These are phyloP conservation scores for Ceratocystiopsis sp. DNA, from an alignment of 2,329 filamentous ascomycete species.

Conservation along the genomic window DNA sequence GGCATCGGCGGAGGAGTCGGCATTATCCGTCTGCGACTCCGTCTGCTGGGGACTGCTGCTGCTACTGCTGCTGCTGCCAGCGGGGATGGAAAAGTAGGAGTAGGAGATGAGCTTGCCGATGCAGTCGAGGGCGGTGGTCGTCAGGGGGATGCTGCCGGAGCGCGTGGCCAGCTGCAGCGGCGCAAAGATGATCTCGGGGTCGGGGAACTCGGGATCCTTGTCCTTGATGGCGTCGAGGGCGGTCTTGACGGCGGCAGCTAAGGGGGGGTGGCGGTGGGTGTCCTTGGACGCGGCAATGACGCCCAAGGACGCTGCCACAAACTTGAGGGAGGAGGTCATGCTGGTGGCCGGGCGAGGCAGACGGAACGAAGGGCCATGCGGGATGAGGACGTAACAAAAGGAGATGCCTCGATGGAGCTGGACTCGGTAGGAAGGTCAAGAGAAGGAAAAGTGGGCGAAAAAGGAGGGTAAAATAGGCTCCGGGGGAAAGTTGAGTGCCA, in stretches of 20 bases:
- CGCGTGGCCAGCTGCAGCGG: slow-evolving; percentile 82
- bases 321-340: slow-evolving; percentile 84
- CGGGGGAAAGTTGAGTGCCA: no score
- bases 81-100: slow-evolving; percentile 75
- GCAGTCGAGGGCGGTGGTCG: slow-evolving; percentile 84
- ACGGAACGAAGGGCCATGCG: slow-evolving; percentile 29
- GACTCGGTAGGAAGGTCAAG: no score
- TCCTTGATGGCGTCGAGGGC: slow-evolving; percentile 78
- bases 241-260: slow-evolving; percentile 64
- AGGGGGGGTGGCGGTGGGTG: slow-evolving; percentile 68
- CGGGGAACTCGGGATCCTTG: slow-evolving; percentile 62
- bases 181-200: slow-evolving; percentile 82
- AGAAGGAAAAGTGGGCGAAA: no score
- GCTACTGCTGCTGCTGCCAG: no score
- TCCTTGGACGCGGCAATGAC: slow-evolving; percentile 84
- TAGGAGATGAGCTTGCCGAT: slow-evolving; percentile 98
- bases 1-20: slow-evolving; percentile 8
- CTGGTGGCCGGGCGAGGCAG: slow-evolving; percentile 18
- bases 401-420: background rate
- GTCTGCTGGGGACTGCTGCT: no score
- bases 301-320: slow-evolving; percentile 86
- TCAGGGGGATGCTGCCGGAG: slow-evolving; percentile 67
- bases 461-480: no score
- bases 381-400: background rate
- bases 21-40: slow-evolving; percentile 26